Evolutionary conservation across 176 grass and related monocot species (phyloP).

Genomic region (Oryza brachyantha): DNA sequence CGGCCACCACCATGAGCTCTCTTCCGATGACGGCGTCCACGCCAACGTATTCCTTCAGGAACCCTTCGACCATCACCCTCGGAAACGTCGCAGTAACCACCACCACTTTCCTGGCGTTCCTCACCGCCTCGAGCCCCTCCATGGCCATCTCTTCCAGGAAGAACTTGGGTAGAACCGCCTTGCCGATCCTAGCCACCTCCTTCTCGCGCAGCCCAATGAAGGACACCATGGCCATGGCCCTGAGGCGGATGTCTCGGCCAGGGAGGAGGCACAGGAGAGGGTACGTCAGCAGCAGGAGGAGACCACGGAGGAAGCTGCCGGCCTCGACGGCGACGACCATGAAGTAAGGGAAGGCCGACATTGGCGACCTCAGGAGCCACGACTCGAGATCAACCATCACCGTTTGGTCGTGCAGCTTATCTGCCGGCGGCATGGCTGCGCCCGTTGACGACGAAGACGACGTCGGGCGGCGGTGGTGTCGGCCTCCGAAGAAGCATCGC

Average conservation of each 20-base stretch:
- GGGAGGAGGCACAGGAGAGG: conserved; percentile 38
- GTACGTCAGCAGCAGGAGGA: conserved; percentile 50
- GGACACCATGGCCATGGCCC: conserved; percentile 57
- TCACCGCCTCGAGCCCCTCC: conserved; percentile 56
- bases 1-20: conserved; percentile 36
- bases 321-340: conserved; percentile 90
- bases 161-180: conserved; percentile 64
- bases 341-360: conserved; percentile 80
- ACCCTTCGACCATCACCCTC: conserved; percentile 68
- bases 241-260: conserved; percentile 33
- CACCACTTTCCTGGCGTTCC: conserved; percentile 40
- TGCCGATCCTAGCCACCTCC: conserved; percentile 44
- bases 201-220: conserved; percentile 51
- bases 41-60: conserved; percentile 63
- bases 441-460: background rate
- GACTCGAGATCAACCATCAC: conserved; percentile 64
- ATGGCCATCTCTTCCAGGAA: conserved; percentile 55
- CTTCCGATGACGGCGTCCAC: conserved; percentile 50
- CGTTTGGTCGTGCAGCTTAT: conserved; percentile 29
- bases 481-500: conserved; percentile 21
- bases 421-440: background rate
- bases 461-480: conserved; percentile 10
- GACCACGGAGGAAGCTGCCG: conserved; percentile 59
- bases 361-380: conserved; percentile 46
- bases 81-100: conserved; percentile 50